Conservation (phyloP, 306 rosid species). For the Quercus wislizeni region DNA sequence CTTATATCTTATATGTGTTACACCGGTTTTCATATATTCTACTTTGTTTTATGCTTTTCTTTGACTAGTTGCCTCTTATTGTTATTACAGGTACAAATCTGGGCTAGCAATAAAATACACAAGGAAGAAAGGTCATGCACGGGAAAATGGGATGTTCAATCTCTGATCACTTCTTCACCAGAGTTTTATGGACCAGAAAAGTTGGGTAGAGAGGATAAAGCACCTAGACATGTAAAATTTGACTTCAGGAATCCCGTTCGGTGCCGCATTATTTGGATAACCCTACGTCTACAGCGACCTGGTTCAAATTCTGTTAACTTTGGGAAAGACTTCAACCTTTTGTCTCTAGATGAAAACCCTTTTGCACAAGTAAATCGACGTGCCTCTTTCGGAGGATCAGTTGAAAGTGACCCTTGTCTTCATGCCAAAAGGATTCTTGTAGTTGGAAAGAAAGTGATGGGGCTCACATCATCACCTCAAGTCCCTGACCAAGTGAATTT, state of each 20-base stretch:
- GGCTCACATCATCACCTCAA: slow-evolving; percentile 46
- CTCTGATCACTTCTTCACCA: slow-evolving; percentile 63
- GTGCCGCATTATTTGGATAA: slow-evolving; percentile 94
- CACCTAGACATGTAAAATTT: slow-evolving; percentile 81
- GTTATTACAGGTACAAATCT: slow-evolving; percentile 80
- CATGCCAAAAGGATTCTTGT: slow-evolving; percentile 94
- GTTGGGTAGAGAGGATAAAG: slow-evolving; percentile 44
- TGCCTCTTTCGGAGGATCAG: slow-evolving; percentile 80
- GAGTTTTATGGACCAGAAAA: slow-evolving; percentile 73
- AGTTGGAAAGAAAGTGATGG: slow-evolving; percentile 66
- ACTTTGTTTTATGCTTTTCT: background rate
- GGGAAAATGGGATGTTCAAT: slow-evolving; percentile 97
- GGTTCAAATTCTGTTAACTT: slow-evolving; percentile 78
- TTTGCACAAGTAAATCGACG: slow-evolving; percentile 68
- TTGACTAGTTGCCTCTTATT: slow-evolving; percentile 14
- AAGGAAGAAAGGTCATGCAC: slow-evolving; percentile 86
- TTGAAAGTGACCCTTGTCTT: slow-evolving; percentile 72
- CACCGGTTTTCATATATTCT: background rate
- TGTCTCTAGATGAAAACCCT: slow-evolving; percentile 89
- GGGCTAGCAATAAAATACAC: slow-evolving; percentile 92
- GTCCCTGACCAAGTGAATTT: slow-evolving; percentile 58
- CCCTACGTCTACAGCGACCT: slow-evolving; percentile 70
- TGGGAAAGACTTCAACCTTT: slow-evolving; percentile 63
- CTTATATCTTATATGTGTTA: background rate
- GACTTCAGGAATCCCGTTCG: slow-evolving; percentile 73